Percentiles rank a stretch among this genome's conserved stretches.
Conservation (phyloP, 176 grass and related monocot species). For the Ensete glaucum region DNA sequence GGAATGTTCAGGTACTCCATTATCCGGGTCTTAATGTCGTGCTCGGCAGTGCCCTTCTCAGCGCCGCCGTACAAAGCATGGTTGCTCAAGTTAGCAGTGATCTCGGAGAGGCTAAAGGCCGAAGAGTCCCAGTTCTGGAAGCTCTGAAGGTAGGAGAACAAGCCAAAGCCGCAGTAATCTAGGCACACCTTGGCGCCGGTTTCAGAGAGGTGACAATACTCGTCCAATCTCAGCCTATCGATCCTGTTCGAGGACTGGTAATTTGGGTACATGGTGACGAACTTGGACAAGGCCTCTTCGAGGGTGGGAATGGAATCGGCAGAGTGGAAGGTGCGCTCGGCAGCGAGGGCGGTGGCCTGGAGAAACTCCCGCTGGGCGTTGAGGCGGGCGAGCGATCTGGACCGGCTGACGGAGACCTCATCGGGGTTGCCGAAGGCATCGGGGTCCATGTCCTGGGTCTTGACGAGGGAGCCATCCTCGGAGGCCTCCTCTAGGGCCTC, state of each 20-base stretch:
- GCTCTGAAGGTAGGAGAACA: slow-evolving; percentile 88
- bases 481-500: slow-evolving; percentile 95
- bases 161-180: slow-evolving; percentile 94
- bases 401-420: slow-evolving; percentile 53
- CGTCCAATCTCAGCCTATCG: slow-evolving; percentile 55
- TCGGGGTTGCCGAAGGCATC: slow-evolving; percentile 26
- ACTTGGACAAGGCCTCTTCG: slow-evolving; percentile 57
- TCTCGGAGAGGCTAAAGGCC: slow-evolving; percentile 74
- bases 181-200: slow-evolving; percentile 65
- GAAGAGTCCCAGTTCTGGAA: slow-evolving; percentile 61
- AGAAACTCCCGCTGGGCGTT: slow-evolving; percentile 86
- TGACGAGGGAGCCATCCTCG: slow-evolving; percentile 75
- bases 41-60: slow-evolving; percentile 71
- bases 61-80: slow-evolving; percentile 78
- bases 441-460: slow-evolving; percentile 55
- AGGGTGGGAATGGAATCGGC: slow-evolving; percentile 46
- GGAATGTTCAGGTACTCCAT: slow-evolving; percentile 99
- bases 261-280: slow-evolving; percentile 92
- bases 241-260: slow-evolving; percentile 57
- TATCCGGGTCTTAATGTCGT: slow-evolving; percentile 65
- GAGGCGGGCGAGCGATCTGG: slow-evolving; percentile 77
- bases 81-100: slow-evolving; percentile 90
- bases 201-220: slow-evolving; percentile 77
- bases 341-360: slow-evolving; percentile 59
- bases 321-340: slow-evolving; percentile 66